Conservation (phyloP, 306 rosid species). For the Hippophae tibetana region DNA sequence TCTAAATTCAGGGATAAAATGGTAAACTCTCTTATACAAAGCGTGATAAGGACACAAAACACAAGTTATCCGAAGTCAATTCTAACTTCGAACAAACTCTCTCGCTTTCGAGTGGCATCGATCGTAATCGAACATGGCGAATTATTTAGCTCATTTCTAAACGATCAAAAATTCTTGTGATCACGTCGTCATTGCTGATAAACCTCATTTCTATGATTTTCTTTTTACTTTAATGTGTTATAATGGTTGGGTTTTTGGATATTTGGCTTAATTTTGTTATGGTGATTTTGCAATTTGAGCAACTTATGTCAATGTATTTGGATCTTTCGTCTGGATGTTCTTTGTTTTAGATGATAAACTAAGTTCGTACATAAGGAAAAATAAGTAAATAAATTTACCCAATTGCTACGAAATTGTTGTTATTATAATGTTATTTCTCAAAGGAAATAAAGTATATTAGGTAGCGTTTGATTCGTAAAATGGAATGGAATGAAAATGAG, state of each 20-base stretch:
- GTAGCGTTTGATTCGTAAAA: no score
- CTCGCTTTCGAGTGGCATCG: slow-evolving; percentile 21
- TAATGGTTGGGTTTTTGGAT: neutral
- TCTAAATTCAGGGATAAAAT: no score
- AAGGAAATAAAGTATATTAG: no score
- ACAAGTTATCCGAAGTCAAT: slow-evolving; percentile 20
- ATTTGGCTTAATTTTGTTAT: slow-evolving; percentile 13
- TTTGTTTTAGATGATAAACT: slow-evolving; percentile 7
- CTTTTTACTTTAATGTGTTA: neutral
- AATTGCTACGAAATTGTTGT: no score
- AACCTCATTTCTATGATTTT: neutral
- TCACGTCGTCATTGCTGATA: slow-evolving; percentile 89
- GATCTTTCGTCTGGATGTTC: slow-evolving; percentile 1
- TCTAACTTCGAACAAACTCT: slow-evolving; percentile 2
- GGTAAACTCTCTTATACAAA: neutral
- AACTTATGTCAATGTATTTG: slow-evolving; percentile 13
- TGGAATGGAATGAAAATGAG: no score
- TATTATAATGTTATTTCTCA: no score
- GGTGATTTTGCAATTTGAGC: slow-evolving; percentile 10
- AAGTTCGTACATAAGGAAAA: neutral
- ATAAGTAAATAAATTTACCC: no score
- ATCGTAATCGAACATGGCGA: slow-evolving; percentile 71
- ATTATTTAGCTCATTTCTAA: slow-evolving; percentile 91
- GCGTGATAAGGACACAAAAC: slow-evolving; percentile 25
- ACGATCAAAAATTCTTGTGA: slow-evolving; percentile 72